Evolutionary conservation across 2,329 filamentous ascomycete species (phyloP), one percentile per base, ranked within the genome.

Genomic region (Arachnopeziza araneosa): DNA sequence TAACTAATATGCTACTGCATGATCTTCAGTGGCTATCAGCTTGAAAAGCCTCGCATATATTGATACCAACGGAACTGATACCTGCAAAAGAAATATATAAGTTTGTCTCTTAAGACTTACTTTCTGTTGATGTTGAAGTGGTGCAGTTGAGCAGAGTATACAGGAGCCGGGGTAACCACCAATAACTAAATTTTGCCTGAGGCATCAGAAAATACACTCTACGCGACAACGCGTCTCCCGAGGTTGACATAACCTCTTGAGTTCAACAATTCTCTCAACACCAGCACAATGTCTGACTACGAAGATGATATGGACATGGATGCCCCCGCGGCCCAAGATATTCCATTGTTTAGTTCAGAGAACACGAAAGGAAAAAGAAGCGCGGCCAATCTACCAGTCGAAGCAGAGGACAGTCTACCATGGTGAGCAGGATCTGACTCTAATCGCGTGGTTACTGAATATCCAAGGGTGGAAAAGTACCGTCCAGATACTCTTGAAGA

Each of bases 321-420:
- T 76, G 80, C 76, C 57, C 79, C 80, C 44, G 75, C 76, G 30
- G 76, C 77, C 61, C 78, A 80, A 66, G 75, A 76, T 60, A 72
- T 77, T 0, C 78, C 88, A 56, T 76, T 80, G 59, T 97, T 97
- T 76, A 89, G 86, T 59, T 88, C 90, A 24, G 86, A 90, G 64
- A 84, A 85, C 67, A 84, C 81, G 14, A 96, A 97, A 75, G 93
- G 93, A 73, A 98, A 98, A 77, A 85, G 92, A 69, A 93, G 89
- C 69, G 91, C 91, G 54, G 93, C 93, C 49, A 96, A 99, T 73
- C 79, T 99, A 55, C 95, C 95, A 0, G 86, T 99, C 6, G 92
- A 96, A 75, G 92, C 93, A 55, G 91, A 96, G 75, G 95, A 99
- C 74, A 93, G 88, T 65, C 76, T 99, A 21, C 95, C 95, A 77